phyloP scores from a whole-genome alignment of 139 green algal genomes.

The Medakamo hakoo region DNA sequence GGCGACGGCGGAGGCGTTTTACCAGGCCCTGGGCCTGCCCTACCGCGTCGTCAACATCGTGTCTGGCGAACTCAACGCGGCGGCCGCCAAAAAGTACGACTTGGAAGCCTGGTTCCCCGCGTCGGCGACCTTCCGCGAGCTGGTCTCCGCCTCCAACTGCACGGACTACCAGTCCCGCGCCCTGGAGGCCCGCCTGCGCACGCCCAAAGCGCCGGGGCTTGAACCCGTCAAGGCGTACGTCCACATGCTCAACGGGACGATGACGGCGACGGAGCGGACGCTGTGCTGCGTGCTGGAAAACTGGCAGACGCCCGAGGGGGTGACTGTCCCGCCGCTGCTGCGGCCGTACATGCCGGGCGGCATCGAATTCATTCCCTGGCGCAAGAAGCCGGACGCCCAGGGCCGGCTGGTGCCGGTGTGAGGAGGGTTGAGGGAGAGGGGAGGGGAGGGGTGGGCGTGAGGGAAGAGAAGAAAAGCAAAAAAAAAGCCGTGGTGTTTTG shows the following conservation, averaged over 20 bases:
- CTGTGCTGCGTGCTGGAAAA: constrained; percentile 98
- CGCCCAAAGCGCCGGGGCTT: constrained; percentile 29
- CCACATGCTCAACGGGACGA: constrained; percentile 96
- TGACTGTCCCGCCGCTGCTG: constrained; percentile 51
- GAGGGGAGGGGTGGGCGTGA: neutral
- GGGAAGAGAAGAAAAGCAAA: neutral
- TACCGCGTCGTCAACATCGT: constrained; percentile 98
- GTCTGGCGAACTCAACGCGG: constrained; percentile 91
- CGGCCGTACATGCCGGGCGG: constrained; percentile 75
- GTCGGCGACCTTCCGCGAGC: constrained; percentile 73
- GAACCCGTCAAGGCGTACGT: constrained; percentile 74
- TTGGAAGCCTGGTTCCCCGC: constrained; percentile 98
- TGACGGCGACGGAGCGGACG: constrained; percentile 90
- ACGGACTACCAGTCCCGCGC: constrained; percentile 82
- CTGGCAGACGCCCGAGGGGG: constrained; percentile 73
- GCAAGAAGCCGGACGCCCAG: constrained; percentile 43
- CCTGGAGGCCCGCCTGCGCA: constrained; percentile 65
- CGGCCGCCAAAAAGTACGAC: constrained; percentile 98
- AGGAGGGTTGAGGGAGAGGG: neutral
- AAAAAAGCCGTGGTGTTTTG: no score
- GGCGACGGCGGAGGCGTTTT: constrained; percentile 70
- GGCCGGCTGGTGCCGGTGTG: constrained; percentile 37
- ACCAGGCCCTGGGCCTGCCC: constrained; percentile 54
- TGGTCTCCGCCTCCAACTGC: constrained; percentile 98
- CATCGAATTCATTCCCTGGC: constrained; percentile 88